phyloP scores from a whole-genome alignment of 345 rosid species.

The Murraya koenigii region DNA sequence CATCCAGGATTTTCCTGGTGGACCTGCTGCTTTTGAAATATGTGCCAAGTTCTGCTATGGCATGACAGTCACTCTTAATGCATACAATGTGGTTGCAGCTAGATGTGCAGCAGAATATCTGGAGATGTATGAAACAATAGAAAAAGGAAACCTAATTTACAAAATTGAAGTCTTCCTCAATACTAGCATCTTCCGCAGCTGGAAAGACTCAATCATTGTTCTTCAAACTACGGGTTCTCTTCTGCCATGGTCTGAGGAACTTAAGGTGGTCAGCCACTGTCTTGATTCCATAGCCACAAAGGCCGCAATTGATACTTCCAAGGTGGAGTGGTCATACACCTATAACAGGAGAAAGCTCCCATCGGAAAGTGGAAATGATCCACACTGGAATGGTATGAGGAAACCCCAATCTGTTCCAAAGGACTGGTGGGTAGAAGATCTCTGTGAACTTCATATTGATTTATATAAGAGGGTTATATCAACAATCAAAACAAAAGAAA shows the following conservation, averaged over 20 bases:
- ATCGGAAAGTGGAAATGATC: constrained; percentile 39
- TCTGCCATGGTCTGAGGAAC: constrained; percentile 52
- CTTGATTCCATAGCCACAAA: constrained; percentile 62
- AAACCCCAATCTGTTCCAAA: constrained; percentile 58
- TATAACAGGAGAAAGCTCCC: constrained; percentile 69
- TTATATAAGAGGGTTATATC: constrained; percentile 51
- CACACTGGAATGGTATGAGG: constrained; percentile 48
- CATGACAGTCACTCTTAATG: constrained; percentile 82
- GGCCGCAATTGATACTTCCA: constrained; percentile 57
- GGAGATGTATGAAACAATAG: constrained; percentile 59
- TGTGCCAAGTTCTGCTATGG: constrained; percentile 94
- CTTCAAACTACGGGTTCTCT: constrained; percentile 53
- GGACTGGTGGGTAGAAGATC: constrained; percentile 90
- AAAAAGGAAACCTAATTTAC: constrained; percentile 68
- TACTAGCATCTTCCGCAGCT: constrained; percentile 64
- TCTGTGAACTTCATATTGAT: constrained; percentile 67
- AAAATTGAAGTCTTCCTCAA: constrained; percentile 72
- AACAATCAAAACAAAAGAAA: constrained; percentile 48
- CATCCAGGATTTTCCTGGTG: constrained; percentile 77
- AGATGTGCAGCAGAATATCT: constrained; percentile 85
- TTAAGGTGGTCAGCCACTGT: constrained; percentile 62
- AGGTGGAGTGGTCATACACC: constrained; percentile 78
- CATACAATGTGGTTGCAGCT: constrained; percentile 79
- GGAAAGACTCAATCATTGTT: constrained; percentile 75
- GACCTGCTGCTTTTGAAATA: constrained; percentile 77